Base-by-base conservation (phyloP, 176 grass and related monocot genomes). In the Carex littledalei region DNA sequence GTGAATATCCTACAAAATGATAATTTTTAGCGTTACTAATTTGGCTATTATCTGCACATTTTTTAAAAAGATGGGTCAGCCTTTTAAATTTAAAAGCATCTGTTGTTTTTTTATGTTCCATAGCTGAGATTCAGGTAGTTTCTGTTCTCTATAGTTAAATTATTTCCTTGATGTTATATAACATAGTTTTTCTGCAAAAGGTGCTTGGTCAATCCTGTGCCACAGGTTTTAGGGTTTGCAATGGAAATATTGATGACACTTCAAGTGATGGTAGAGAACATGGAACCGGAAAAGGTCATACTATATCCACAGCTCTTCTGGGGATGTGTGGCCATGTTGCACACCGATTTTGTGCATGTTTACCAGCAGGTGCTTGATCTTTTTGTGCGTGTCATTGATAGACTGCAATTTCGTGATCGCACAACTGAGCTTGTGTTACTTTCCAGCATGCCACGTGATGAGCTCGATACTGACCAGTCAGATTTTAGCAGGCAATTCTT, bases 261-360 rank as follows among this genome's bases (percentile, higher is more conserved):
- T 3, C 91, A 98, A 86, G 95, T 95, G n/a, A 98, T 98, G 95
- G 93, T 98, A 53, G 91, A 98, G 65, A 98, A 95, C 62, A 94
- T 98, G 95, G 95, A 98, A 18, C 83, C 93, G 8, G 92, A 93
- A 82, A 98, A 98, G 86, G 91, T 98, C 65, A 98, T 98, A 84
- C 95, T 98, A 68, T 98, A 98, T 71, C 95, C 95, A 29, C 93
- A 98, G 90, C 95, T 98, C 77, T 98, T 98, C 80, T 95, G 95
- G 95, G 95, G 93, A 21, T 98, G 95, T 45, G 95, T 98, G 64
- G 95, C 93, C 1, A 91, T 98, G 88, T 94, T 98, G 95, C 91
- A 95, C 63, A 98, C 93, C 5, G 95, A 98, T 81, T 98, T 95
- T 89, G 93, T 98, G 31, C 93, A 95, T 78, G 90, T 98, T 8